A percentile compares a stretch with the other conserved stretches of the same genome.
Evolutionary conservation across 169 alveolate genomes (phyloP).

Genomic region (Eimeria maxima): DNA sequence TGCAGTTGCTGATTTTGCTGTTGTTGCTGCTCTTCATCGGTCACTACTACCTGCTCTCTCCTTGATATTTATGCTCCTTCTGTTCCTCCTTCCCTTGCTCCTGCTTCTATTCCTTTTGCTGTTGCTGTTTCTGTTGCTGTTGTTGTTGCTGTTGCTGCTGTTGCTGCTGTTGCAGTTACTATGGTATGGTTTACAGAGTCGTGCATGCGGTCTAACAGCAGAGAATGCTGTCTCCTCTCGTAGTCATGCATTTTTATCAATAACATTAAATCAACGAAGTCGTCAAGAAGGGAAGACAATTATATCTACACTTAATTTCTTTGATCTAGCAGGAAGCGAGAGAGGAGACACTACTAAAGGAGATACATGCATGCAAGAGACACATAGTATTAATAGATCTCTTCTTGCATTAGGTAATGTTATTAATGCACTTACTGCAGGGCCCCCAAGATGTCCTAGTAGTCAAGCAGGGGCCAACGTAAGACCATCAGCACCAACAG

Average conservation of each 20-base stretch:
- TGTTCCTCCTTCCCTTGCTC: background rate
- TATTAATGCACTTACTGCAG: slow-evolving; percentile 92
- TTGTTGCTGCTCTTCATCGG: too few species aligned
- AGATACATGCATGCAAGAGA: slow-evolving; percentile 93
- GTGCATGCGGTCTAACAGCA: slow-evolving; percentile 60
- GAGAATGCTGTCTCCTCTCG: slow-evolving; percentile 51
- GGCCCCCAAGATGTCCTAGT: background rate
- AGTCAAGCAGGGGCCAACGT: background rate
- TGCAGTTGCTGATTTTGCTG: too few species aligned
- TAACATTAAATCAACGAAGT: slow-evolving; percentile 33
- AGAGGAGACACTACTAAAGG: slow-evolving; percentile 93
- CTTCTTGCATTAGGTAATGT: slow-evolving; percentile 95
- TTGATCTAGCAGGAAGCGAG: slow-evolving; percentile 98
- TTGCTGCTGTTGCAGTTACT: too few species aligned
- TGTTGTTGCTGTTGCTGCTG: too few species aligned
- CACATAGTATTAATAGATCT: slow-evolving; percentile 95
- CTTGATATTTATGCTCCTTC: too few species aligned
- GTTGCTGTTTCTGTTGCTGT: background rate
- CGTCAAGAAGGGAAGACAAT: background rate
- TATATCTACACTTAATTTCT: slow-evolving; percentile 93
- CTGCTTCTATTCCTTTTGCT: background rate
- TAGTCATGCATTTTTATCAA: slow-evolving; percentile 55
- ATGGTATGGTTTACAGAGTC: slow-evolving; percentile 38
- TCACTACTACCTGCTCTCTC: too few species aligned
- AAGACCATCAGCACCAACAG: too few species aligned